These are phyloP conservation scores for Penicillium salamii DNA, from an alignment of 495 filamentous ascomycete species.

Conservation along the genomic window DNA sequence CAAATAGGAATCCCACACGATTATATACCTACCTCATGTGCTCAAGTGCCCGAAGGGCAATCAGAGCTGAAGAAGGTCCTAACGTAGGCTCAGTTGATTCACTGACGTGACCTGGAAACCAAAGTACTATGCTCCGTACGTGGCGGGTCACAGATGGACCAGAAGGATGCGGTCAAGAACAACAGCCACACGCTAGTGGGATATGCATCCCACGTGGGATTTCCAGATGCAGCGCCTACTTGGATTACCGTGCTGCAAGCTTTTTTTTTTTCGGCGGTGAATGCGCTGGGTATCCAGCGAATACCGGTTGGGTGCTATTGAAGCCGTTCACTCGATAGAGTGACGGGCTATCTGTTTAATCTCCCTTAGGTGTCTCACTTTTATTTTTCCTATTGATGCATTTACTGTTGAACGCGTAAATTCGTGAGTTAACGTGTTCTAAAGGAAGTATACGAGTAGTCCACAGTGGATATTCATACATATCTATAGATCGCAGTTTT, in stretches of 20 bases:
- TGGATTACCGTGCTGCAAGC: not conserved
- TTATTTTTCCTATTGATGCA: too few relatives aligned
- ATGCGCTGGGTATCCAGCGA: not conserved
- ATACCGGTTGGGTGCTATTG: not conserved
- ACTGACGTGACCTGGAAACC: not conserved
- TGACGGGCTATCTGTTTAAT: too few relatives aligned
- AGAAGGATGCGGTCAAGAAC: conserved; percentile 7
- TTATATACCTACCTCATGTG: not conserved
- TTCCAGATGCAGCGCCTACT: not conserved
- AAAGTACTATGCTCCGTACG: not conserved
- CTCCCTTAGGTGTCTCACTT: too few relatives aligned
- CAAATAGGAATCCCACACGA: conserved; percentile 1
- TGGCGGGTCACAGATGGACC: conserved; percentile 2
- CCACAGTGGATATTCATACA: not conserved
- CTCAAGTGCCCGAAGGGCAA: not conserved
- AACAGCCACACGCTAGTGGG: conserved; percentile 1
- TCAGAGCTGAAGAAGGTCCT: not conserved
- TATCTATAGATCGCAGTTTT: not conserved
- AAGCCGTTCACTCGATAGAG: not conserved
- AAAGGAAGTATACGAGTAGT: too few relatives aligned
- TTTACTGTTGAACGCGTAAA: too few relatives aligned
- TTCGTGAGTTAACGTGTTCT: too few relatives aligned
- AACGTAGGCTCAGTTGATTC: not conserved
- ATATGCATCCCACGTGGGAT: conserved; percentile 9
- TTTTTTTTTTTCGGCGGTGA: conserved; percentile 2